Evolutionary conservation across 305 asterid species (phyloP), one percentile per base, ranked within the genome.

Genomic region (Coffea humblotiana): DNA sequence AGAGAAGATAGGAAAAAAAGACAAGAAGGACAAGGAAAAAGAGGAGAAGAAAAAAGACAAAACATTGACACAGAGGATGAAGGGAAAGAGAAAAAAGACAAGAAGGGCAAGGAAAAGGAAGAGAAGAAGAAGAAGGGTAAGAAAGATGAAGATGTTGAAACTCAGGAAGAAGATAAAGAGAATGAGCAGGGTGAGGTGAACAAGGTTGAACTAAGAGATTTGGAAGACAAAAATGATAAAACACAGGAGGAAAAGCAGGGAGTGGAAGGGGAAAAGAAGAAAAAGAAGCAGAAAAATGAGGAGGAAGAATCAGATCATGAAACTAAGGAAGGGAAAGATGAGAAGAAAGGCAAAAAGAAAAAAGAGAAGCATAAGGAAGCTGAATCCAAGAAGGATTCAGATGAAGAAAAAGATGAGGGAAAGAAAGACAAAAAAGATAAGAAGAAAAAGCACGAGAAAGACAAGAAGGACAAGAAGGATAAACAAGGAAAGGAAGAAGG

Each of bases 261-360:
- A 11, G 75, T 18, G 69, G 74, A 47, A 60, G 64, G 29, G 71
- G 74, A 67, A 16, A 43, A 7, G 21, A 52, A 52, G 58, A 15
- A 52, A 52, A 52, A 52, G 70, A 32, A 61, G 29, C 47, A 61
- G 35, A 8, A 66, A 60, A 49, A 49, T 11, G 78, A 58, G 65
- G 58, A 51, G 58, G 83, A 75, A 27, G 71, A 51, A 47, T 3
- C 25, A 11, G 79, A 81, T 67, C 86, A 51, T 71, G 83, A 83
- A 71, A 52, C 49, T 0, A 66, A 35, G 83, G 79, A 69, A 40
- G 72, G 64, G 16, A 81, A 71, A 23, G 74, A 52, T 40, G 85
- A 79, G 73, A 82, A 80, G 70, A 60, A 80, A 35, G 82, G 58
- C 11, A 29, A 60, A 74, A 40, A 81, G 73, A 73, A 80, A 52